These are phyloP conservation scores for Tulasnella sp. DNA, from an alignment of 768 basidiomycete species.

Conservation along the genomic window DNA sequence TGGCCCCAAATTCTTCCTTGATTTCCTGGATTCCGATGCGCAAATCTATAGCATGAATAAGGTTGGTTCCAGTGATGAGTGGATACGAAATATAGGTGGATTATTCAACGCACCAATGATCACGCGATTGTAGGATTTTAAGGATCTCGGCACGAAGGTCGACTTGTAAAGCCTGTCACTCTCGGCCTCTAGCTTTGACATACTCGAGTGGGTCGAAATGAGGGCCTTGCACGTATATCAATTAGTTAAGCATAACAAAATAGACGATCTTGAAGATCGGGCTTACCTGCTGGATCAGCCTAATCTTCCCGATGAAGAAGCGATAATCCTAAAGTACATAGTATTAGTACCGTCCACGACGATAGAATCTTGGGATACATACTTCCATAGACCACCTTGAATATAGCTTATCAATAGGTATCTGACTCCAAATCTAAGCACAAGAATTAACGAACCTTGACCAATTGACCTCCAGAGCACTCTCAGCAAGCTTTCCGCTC, in stretches of 20 bases:
- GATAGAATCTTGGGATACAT: background rate
- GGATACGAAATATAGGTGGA: background rate
- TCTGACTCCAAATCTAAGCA: no score
- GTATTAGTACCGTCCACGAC: no score
- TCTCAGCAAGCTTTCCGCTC: conserved; percentile 22
- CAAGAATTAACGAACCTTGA: conserved; percentile 13
- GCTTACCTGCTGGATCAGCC: conserved; percentile 19
- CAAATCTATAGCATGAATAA: conserved; percentile 8
- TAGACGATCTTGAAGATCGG: no score
- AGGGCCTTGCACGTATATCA: conserved; percentile 19
- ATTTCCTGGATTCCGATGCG: conserved; percentile 21
- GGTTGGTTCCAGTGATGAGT: background rate
- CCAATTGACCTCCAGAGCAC: conserved; percentile 26
- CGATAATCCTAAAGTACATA: conserved; percentile 13
- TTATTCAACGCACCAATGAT: conserved; percentile 13
- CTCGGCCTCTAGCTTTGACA: conserved; percentile 19
- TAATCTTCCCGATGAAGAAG: conserved; percentile 18
- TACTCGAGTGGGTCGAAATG: conserved; percentile 22
- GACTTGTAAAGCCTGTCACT: conserved; percentile 20
- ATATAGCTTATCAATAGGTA: no score
- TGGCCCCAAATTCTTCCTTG: conserved; percentile 15
- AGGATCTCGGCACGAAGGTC: conserved; percentile 20
- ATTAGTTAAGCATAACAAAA: no score
- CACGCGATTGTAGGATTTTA: conserved; percentile 18
- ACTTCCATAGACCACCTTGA: conserved; percentile 21